Percentiles rank a stretch among this genome's conserved stretches.
These are phyloP conservation scores for Triadica sebifera DNA, from an alignment of 345 rosid genomes.

Conservation along the genomic window DNA sequence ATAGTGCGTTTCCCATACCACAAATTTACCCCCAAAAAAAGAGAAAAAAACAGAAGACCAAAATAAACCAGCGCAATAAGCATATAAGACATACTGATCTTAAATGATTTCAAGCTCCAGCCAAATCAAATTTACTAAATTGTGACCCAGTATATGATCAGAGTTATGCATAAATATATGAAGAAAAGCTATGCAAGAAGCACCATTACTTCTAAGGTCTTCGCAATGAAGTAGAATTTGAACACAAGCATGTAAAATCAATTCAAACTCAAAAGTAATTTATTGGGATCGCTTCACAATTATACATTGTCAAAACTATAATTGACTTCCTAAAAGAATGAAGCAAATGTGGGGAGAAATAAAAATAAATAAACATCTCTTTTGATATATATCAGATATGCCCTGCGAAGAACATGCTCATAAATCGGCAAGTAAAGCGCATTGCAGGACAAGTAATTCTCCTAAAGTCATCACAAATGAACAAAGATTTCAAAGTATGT, in stretches of 20 bases:
- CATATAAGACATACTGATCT: not conserved
- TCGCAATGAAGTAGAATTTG: not conserved
- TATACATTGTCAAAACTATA: not conserved
- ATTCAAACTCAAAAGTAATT: not conserved
- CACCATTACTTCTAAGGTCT: not conserved
- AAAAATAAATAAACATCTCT: not conserved
- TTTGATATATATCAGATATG: constrained; percentile 3
- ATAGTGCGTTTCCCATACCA: not conserved
- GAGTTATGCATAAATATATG: not conserved
- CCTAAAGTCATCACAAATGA: not conserved
- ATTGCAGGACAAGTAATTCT: not conserved
- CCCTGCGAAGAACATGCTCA: not conserved
- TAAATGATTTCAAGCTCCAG: not conserved
- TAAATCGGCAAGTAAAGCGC: not conserved
- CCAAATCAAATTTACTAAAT: not conserved
- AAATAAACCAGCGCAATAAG: not conserved
- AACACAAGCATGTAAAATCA: not conserved
- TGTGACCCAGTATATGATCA: not conserved
- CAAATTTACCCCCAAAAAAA: not conserved
- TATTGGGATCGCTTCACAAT: not conserved
- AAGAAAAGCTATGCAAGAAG: too few species aligned
- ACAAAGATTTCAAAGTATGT: constrained; percentile 4
- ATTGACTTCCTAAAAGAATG: constrained; percentile 4
- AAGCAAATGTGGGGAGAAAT: constrained; percentile 3
- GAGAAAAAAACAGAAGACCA: not conserved